These are phyloP conservation scores for Aquilaria sinensis DNA, from an alignment of 345 rosid species.

Conservation along the genomic window DNA sequence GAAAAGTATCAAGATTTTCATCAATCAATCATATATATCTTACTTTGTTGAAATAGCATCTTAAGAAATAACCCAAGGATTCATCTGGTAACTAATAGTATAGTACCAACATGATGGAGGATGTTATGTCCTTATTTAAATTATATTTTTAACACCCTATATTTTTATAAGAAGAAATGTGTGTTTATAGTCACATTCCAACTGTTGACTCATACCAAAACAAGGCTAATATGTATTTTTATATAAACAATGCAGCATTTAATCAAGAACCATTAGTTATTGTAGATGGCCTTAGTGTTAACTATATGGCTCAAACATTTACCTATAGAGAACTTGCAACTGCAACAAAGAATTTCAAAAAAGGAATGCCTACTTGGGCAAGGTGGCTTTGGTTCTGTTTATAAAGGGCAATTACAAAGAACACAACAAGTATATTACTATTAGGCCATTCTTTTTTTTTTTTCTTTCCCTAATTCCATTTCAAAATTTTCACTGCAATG, in stretches of 20 bases:
- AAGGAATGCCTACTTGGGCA: slow-evolving; percentile 48
- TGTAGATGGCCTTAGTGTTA: neutral
- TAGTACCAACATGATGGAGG: too few relatives aligned
- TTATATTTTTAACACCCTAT: too few relatives aligned
- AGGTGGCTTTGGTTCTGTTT: slow-evolving; percentile 85
- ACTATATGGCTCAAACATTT: slow-evolving; percentile 24
- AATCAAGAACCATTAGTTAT: slow-evolving; percentile 12
- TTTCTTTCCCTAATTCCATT: neutral
- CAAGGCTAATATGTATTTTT: neutral
- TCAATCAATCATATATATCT: too few relatives aligned
- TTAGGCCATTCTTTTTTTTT: neutral
- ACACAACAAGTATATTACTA: slow-evolving; percentile 47
- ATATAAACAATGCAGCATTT: slow-evolving; percentile 8
- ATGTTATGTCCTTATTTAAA: neutral
- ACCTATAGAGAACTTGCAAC: slow-evolving; percentile 53
- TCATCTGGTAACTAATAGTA: too few relatives aligned
- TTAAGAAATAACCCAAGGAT: too few relatives aligned
- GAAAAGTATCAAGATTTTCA: too few relatives aligned
- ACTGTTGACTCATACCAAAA: neutral
- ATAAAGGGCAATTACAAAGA: slow-evolving; percentile 35
- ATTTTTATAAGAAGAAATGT: neutral
- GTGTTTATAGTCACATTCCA: neutral
- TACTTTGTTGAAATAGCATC: too few relatives aligned
- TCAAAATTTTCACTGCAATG: too few relatives aligned
- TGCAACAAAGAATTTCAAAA: slow-evolving; percentile 48